These are phyloP conservation scores for Xylariaceae sp. DNA, from an alignment of 2,329 filamentous ascomycete genomes.

Conservation along the genomic window DNA sequence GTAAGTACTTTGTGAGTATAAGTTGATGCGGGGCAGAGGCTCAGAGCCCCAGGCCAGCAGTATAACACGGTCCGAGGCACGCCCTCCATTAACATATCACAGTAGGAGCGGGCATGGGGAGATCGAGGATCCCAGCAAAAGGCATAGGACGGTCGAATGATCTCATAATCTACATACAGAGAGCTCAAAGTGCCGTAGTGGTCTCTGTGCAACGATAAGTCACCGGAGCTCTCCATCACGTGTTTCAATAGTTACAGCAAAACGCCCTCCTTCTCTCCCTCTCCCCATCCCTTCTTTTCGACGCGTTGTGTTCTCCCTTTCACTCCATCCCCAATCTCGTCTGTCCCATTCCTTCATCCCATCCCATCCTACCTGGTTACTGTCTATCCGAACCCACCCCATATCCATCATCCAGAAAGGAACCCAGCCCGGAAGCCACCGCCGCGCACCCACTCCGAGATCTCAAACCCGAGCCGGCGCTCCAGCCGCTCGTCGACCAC, in stretches of 20 bases:
- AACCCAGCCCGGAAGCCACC: slow-evolving; percentile 31
- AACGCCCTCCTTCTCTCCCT: background rate
- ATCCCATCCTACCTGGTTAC: background rate
- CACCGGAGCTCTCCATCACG: too few relatives aligned
- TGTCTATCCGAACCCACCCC: background rate
- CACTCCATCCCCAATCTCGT: background rate
- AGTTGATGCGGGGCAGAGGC: too few relatives aligned
- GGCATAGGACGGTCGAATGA: background rate
- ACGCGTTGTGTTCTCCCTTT: too few relatives aligned
- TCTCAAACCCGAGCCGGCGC: slow-evolving; percentile 75
- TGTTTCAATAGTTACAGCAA: too few relatives aligned
- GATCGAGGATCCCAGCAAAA: too few relatives aligned
- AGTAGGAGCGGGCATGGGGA: too few relatives aligned
- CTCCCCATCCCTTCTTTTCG: background rate
- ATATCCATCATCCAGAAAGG: slow-evolving; percentile 5
- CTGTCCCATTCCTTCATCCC: background rate
- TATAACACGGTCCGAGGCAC: too few relatives aligned
- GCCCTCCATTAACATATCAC: too few relatives aligned
- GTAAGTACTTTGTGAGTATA: too few relatives aligned
- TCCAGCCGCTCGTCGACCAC: slow-evolving; percentile 61
- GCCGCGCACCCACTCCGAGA: slow-evolving; percentile 68
- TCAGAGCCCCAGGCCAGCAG: too few relatives aligned
- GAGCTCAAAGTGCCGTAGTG: slow-evolving; percentile 4
- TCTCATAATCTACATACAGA: slow-evolving; percentile 5
- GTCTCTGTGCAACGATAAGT: too few relatives aligned